Evolutionary conservation across 2,329 filamentous ascomycete species (phyloP), one percentile per base, ranked within the genome.

Genomic region (Xylariaceae sp.): DNA sequence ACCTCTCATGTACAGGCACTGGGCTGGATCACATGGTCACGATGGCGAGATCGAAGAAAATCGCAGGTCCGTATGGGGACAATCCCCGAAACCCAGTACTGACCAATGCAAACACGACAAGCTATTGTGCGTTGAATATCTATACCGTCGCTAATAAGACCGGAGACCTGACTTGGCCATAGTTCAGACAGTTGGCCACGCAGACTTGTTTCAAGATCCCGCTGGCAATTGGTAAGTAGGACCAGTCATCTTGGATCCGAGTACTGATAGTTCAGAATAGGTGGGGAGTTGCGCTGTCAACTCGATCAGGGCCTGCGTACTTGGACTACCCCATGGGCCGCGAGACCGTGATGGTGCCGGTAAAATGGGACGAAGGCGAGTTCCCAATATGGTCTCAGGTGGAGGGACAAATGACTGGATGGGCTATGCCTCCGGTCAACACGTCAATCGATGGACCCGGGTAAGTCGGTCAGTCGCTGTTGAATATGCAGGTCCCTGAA

Each of bases 121-220:
- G 52, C 16, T 71, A 68, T 39, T 72, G 62, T 62, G 45, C 49
- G 58, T 48, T 12, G n/a, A 9, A n/a, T n/a, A n/a, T n/a, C n/a
- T n/a, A n/a, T n/a, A n/a, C n/a, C n/a, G n/a, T 8, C 16, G 9
- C n/a, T 29, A 9, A 9, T 9, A 29, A 29, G 28, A 29, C 9
- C 28, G n/a, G 9, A n/a, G n/a, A n/a, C n/a, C n/a, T n/a, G n/a
- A n/a, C n/a, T n/a, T n/a, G n/a, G n/a, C 15, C 9, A 1, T 29
- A 64, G 62, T 69, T 42, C 76, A 79, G 48, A 74, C 74, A 2
- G 69, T 78, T 0, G 77, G 77, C 0, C 78, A 81, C 39, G 71
- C 73, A 1, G 76, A 81, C 46, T 45, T 80, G 2, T 79, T 81
- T 44, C 68, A 76, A 36, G 76, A 80, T 43, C 47, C 48, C 1